Percentiles rank a stretch among this genome's conserved stretches.
Evolutionary conservation across 2,329 filamentous ascomycete species (phyloP).

Genomic region (Fusarium buharicum): DNA sequence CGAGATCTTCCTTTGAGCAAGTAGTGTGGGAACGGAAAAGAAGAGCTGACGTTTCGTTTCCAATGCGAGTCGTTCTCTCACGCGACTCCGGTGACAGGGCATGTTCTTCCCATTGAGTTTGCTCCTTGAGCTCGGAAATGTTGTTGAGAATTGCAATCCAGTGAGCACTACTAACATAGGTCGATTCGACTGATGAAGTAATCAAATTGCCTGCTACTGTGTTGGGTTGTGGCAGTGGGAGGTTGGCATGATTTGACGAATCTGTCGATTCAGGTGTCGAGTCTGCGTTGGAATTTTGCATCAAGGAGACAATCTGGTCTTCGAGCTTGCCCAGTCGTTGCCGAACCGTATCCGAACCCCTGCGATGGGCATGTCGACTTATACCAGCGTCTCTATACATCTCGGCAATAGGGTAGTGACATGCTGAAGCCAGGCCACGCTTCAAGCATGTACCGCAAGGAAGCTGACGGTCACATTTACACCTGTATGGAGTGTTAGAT

Average conservation of each 20-base stretch:
- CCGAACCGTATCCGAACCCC: too few species aligned
- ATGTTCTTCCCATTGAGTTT: background rate
- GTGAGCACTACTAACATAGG: slow-evolving; percentile 11
- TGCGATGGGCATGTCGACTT: too few species aligned
- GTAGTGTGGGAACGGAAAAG: background rate
- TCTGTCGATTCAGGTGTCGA: too few species aligned
- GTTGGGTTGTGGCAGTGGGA: too few species aligned
- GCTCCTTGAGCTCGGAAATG: slow-evolving; percentile 14
- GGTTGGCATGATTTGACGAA: too few species aligned
- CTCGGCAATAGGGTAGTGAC: background rate
- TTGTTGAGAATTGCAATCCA: slow-evolving; percentile 9
- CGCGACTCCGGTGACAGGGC: background rate
- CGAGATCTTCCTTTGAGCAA: background rate
- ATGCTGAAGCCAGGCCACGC: slow-evolving; percentile 7
- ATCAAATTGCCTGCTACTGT: too few species aligned
- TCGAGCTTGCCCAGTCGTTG: too few species aligned
- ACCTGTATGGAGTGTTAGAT: background rate
- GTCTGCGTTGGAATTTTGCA: too few species aligned
- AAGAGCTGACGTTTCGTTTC: too few species aligned
- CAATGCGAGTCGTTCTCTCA: too few species aligned
- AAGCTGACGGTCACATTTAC: slow-evolving; percentile 4
- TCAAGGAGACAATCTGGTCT: too few species aligned
- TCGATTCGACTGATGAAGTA: background rate
- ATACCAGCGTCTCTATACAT: background rate
- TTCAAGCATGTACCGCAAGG: slow-evolving; percentile 9